Evolutionary conservation across 176 grass and related monocot genomes (phyloP), one percentile per base, ranked within the genome.

Genomic region (Musa beccarii): DNA sequence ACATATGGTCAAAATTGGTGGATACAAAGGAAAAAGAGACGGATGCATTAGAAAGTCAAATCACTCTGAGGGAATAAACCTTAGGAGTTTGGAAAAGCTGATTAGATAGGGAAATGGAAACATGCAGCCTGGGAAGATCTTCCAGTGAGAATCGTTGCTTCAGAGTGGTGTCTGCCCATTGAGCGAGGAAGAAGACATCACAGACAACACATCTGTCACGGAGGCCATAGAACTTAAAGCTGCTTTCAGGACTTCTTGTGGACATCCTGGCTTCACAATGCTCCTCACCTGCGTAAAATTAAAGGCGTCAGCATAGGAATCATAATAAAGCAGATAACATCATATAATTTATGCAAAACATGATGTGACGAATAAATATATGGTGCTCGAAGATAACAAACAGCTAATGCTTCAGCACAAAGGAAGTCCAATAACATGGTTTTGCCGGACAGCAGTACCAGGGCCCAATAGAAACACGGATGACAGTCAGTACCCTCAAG

Each of bases 241-340:
- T 9, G 90, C 95, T 85, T 89, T 99, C 15, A 99, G 88, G 69
- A 99, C 89, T 75, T 94, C 95, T 59, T 94, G 95, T 2, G 95
- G 87, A 82, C 95, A 99, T 49, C 95, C 95, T 49, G 95, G 95
- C 84, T 99, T 99, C 84, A 99, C 95, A 23, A 99, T 91, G 81
- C 76, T 89, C 82, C 83, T 99, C 78, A 99, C 95, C 95, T 99
- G 78, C 71, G 75, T 14, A 0, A 16, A 19, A 59, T 49, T 75
- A 0, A 54, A 66, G 75, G 11, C 8, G 9, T 78, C 25, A 82
- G 19, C 20, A 20, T 29, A 53, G 16, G 10, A 72, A 29, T 52
- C 19, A 49, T 10, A 77, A 81, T 56, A 9, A 15, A 67, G 50
- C 21, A 54, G 43, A 56, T 12, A 9, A 15, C 15, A 72, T 67